A percentile compares a stretch with the other conserved stretches of the same genome.
These are phyloP conservation scores for Linum tenue DNA, from an alignment of 345 rosid genomes.

Conservation along the genomic window DNA sequence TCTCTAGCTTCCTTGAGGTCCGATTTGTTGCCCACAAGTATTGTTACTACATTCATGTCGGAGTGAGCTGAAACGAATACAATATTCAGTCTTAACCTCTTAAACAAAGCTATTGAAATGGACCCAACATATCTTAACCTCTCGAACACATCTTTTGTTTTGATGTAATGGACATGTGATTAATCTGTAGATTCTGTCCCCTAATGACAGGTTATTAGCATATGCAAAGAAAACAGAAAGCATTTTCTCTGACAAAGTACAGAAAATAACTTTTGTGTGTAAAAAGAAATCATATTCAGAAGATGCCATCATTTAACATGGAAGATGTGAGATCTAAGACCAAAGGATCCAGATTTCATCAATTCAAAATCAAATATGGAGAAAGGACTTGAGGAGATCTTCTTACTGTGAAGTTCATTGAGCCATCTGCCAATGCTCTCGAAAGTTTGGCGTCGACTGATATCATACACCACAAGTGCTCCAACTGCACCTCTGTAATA, in stretches of 20 bases:
- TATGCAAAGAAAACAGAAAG: neutral
- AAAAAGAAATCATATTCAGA: neutral
- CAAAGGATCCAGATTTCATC: neutral
- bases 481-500: constrained; percentile 19
- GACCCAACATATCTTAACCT: too few species aligned
- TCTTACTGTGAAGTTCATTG: constrained; percentile 17
- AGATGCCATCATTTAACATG: neutral
- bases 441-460: constrained; percentile 17
- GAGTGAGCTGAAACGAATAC: constrained; percentile 13
- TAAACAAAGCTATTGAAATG: too few species aligned
- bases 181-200: neutral
- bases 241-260: neutral
- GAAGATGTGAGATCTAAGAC: neutral
- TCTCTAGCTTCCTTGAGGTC: constrained; percentile 15
- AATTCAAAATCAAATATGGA: neutral
- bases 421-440: constrained; percentile 19
- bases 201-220: neutral
- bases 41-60: constrained; percentile 12
- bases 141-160: too few species aligned
- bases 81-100: neutral
- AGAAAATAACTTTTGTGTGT: neutral
- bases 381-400: neutral
- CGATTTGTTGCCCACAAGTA: constrained; percentile 16
- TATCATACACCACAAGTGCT: constrained; percentile 16
- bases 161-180: neutral